Percentiles rank a stretch among this genome's conserved stretches.
Conservation (phyloP, 305 asterid species). For the Salvia sclarea region DNA sequence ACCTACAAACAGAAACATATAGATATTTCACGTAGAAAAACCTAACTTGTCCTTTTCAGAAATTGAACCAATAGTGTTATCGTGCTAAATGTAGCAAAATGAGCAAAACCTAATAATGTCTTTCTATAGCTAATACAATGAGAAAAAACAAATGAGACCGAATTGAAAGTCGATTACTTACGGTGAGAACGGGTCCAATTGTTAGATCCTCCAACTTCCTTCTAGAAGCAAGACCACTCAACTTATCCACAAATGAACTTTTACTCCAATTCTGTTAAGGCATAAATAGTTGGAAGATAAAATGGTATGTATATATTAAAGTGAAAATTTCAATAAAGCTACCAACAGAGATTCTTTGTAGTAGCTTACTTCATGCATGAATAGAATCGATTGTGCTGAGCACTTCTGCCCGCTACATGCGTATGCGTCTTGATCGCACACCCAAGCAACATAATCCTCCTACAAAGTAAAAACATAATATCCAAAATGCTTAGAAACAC, state of each 20-base stretch:
- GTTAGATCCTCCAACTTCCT: slow-evolving; percentile 89
- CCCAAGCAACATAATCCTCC: slow-evolving; percentile 96
- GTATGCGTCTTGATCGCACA: slow-evolving; percentile 96
- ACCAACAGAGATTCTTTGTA: background rate
- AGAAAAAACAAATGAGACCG: too few relatives aligned
- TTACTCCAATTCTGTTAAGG: slow-evolving; percentile 72
- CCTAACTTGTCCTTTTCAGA: background rate
- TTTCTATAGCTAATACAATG: background rate
- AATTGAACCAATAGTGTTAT: background rate
- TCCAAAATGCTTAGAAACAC: background rate
- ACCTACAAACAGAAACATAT: slow-evolving; percentile 40
- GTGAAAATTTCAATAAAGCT: background rate
- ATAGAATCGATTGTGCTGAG: slow-evolving; percentile 87
- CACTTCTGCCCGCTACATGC: slow-evolving; percentile 99
- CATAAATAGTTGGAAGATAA: slow-evolving; percentile 4
- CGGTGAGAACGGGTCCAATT: slow-evolving; percentile 92
- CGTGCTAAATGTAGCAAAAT: background rate
- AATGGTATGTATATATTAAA: background rate
- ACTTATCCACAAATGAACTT: slow-evolving; percentile 59
- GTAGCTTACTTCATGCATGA: slow-evolving; percentile 72
- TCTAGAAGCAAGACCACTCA: slow-evolving; percentile 69
- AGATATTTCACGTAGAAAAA: background rate
- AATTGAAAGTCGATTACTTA: slow-evolving; percentile 36
- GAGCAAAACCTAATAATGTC: background rate
- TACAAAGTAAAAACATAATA: slow-evolving; percentile 13